Base-by-base conservation (phyloP, 805 yeast species). In the Monosporozyma yasuniensis region DNA sequence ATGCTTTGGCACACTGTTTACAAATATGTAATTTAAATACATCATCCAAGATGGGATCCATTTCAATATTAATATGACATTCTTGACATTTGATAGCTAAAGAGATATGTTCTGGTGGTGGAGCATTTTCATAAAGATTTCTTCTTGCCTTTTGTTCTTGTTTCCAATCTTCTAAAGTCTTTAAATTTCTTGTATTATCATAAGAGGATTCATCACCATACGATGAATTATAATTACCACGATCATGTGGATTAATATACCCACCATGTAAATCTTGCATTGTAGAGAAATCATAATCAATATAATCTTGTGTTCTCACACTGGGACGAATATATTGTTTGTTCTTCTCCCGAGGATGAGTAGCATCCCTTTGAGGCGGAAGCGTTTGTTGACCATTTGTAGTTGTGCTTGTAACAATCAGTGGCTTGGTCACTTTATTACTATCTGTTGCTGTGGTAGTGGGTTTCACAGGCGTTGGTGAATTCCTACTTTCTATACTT, bases 221-320 rank as follows among this genome's bases (percentile, higher is more conserved):
- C 10, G 43, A 12, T n/a, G 12, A 19, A 27, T 27, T 43, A 30
- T 43, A 21, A 8, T 28, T 28, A 32, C 37, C 46, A 28, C 25
- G 23, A 42, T 61, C 65, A 43, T 56, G 56, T 18, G 58, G 56
- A 46, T 64, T 64, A 27, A 90, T 72, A 62, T 82, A 90, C 21
- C 99, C 99, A 58, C 97, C 98, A 59, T 78, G 76, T 1, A 84
- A 72, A 58, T 93, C 96, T 54, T 79, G 78, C 88, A 95, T 85
- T n/a, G 88, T 84, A 2, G 97, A 78, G 56, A 93, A 78, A 67
- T 93, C 97, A 65, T 81, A 87, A 52, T 86, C 93, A 28, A 86
- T 85, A 61, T 84, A 86, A 57, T 84, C 89, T 32, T 75, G 72
- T 47, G 75, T 78, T 51, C 75, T 72, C 25, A 84, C 77, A 18